Base-by-base conservation (phyloP, 768 basidiomycete species). In the Antrodiella citrinella region DNA sequence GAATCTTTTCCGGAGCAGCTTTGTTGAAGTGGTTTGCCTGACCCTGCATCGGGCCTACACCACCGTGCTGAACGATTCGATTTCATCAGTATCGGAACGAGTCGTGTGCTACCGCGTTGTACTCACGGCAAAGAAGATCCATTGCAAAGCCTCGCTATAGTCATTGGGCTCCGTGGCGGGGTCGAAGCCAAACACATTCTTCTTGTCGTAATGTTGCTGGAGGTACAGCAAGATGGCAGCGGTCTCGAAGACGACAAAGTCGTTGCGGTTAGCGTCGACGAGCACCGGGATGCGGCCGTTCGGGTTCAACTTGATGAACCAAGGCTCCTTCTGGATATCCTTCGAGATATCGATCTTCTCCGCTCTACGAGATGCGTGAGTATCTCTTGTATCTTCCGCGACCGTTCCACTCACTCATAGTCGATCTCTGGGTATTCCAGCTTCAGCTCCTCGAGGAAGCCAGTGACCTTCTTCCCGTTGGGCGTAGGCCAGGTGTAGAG, bases 1-100 rank as follows among this genome's bases (percentile, higher is more conserved):
- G 51, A 42, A 56, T 46, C 49, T 56, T 52, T 42, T 56, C 54
- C 7, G 51, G 45, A 24, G 23, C 50, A 41, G 22, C 41, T 25
- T 19, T 20, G 26, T 25, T 47, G 47, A 54, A 61, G 54, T 22
- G 49, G 47, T 13, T 44, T 64, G 67, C 63, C 69, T 89, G 86
- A 25, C 87, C 86, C 71, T 91, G 87, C 86, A 91, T 92, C n/a
- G 90, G 88, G 23, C 87, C 88, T 19, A 89, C 65, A 21, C 84
- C 88, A 1, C 86, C 88, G 61, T 89, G 86, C 82, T 87, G 61
- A 2, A 47, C 10, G 12, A 15, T n/a, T n/a, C 20, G 42, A 2
- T 9, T 9, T 26, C 11, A 46, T 44, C 47, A 51, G 30, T 12
- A 41, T 41, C n/a, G 19, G 9, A 10, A 5, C 15, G 9, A 13